phyloP scores from a whole-genome alignment of 352 stramenopile genomes.

The Globisporangium emineosum region DNA sequence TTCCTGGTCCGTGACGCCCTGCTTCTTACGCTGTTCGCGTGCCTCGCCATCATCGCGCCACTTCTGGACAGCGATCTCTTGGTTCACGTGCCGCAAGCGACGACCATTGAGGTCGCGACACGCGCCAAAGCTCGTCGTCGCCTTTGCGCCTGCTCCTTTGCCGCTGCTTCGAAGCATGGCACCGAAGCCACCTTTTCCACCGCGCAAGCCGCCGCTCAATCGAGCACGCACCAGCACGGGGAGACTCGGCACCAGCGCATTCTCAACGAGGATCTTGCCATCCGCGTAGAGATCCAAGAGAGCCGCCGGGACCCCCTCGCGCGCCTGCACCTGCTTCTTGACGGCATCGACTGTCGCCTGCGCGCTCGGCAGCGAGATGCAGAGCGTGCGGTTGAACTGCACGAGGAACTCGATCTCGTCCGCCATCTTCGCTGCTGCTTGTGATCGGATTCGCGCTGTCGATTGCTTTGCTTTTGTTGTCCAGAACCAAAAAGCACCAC shows the following conservation, averaged over 20 bases:
- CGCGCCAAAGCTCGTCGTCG: slow-evolving; percentile 75
- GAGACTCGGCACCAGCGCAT: slow-evolving; percentile 39
- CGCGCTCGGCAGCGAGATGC: slow-evolving; percentile 49
- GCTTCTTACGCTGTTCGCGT: slow-evolving; percentile 43
- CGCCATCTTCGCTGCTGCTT: slow-evolving; percentile 25
- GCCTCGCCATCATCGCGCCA: slow-evolving; percentile 60
- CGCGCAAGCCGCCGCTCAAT: slow-evolving; percentile 56
- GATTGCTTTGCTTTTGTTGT: slow-evolving; percentile 6
- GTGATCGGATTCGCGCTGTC: not conserved
- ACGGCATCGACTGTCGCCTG: slow-evolving; percentile 39
- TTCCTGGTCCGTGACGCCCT: slow-evolving; percentile 58
- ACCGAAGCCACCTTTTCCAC: slow-evolving; percentile 83
- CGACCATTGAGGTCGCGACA: slow-evolving; percentile 79
- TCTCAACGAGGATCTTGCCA: slow-evolving; percentile 42
- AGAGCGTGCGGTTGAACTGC: slow-evolving; percentile 76
- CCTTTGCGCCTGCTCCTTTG: slow-evolving; percentile 65
- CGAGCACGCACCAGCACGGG: slow-evolving; percentile 62
- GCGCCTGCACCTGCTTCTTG: slow-evolving; percentile 36
- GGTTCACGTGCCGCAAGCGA: slow-evolving; percentile 82
- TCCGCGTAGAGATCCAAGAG: slow-evolving; percentile 66
- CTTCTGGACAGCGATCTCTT: slow-evolving; percentile 83
- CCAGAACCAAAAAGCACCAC: too few relatives aligned
- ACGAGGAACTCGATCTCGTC: slow-evolving; percentile 73
- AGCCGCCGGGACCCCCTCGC: slow-evolving; percentile 37
- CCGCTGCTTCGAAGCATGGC: slow-evolving; percentile 82